Percentiles rank a stretch among this genome's conserved stretches.
phyloP scores from a whole-genome alignment of 257 asterid species.

The Linderniella brevidens region DNA sequence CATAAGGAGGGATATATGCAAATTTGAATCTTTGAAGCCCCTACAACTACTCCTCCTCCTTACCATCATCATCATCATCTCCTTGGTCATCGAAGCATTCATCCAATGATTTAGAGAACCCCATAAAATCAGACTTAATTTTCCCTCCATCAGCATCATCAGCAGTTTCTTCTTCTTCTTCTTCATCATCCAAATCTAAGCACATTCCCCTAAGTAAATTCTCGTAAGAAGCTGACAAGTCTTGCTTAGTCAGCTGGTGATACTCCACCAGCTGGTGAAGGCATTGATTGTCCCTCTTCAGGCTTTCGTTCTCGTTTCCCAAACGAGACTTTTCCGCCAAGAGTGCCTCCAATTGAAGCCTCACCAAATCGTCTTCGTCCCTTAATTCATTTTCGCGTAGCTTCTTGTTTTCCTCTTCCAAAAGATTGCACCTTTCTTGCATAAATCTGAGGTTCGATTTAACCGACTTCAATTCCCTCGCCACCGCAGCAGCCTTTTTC shows the following conservation, averaged over 20 bases:
- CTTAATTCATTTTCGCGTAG: conserved; percentile 46
- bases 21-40: too few species aligned
- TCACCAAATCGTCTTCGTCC: conserved; percentile 95
- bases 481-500: conserved; percentile 56
- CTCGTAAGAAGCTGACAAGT: conserved; percentile 82
- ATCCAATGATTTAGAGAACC: conserved; percentile 38
- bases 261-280: conserved; percentile 84
- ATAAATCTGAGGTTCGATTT: conserved; percentile 53
- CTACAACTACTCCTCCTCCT: too few species aligned
- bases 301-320: conserved; percentile 77
- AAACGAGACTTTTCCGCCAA: conserved; percentile 80
- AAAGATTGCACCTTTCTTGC: conserved; percentile 62
- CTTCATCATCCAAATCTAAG: conserved; percentile 32
- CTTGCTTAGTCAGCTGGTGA: conserved; percentile 75
- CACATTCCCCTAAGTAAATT: conserved; percentile 53
- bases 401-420: conserved; percentile 77
- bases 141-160: conserved; percentile 15
- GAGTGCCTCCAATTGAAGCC: conserved; percentile 90
- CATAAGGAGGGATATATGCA: too few species aligned
- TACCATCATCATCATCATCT: too few species aligned
- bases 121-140: conserved; percentile 7
- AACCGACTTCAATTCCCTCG: conserved; percentile 63
- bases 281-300: conserved; percentile 69
- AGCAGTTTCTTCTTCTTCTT: conserved; percentile 14
- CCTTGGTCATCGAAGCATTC: conserved; percentile 46